Evolutionary conservation across 331 rosid species (phyloP), one percentile per base, ranked within the genome.

Genomic region (Acacia concinna): DNA sequence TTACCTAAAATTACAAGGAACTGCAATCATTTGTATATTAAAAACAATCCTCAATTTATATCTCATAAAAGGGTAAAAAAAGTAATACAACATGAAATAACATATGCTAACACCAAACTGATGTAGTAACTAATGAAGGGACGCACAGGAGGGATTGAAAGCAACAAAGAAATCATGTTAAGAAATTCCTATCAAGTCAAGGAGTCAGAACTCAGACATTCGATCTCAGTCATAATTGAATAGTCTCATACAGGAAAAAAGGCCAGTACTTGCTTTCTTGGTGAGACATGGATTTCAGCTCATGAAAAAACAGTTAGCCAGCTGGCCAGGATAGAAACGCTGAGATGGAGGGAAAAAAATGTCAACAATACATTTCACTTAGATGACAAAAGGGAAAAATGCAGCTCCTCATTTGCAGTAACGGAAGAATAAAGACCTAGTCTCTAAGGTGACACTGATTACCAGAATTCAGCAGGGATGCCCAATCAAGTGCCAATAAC

Each of bases 1-100:
- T 88, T 43, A 94, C 92, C 98, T 94, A 81, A 79, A 81, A 87
- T 34, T 54, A 78, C 60, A 81, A 86, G 81, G 68, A 84, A 76
- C 76, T 78, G 21, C 76, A 80, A 70, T 77, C 85, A 79, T 34
- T 83, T 68, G 49, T 52, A 70, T 54, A 84, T 78, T 25, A 54
- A 79, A 43, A 51, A 73, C 52, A 81, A 37, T 41, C 31, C 25
- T 37, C 25, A 43, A 62, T 75, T 62, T 41, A 73, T 74, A 78
- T 73, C 34, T 30, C 30, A 18, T n/a, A 70, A 44, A 52, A 64
- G 41, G 38, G 62, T 64, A 34, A 27, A 71, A 37, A 78, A 43
- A 5, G 64, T 51, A 54, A 74, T 34, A 41, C 25, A 51, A 64
- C 15, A 72, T 56, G 57, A 28, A 83, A 60, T 65, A 78, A 73